Base-by-base conservation (phyloP, 2,329 filamentous ascomycete species). In the Fusarium sp. region DNA sequence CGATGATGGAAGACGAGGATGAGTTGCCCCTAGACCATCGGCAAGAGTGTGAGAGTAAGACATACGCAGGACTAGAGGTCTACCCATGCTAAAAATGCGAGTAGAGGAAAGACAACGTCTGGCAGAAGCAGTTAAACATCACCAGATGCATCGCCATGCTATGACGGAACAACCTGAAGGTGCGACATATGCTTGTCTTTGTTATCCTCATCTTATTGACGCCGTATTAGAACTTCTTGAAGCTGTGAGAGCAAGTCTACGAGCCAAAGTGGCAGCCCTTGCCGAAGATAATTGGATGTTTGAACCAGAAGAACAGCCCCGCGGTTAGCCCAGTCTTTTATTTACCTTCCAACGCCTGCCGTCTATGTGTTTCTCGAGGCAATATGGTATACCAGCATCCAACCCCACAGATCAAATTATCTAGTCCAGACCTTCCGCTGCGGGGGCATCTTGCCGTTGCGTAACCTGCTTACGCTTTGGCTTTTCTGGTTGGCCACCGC, bases 211-310 rank as follows among this genome's bases (percentile, higher is more conserved):
- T 35, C 15, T 30, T 30, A 73, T 70, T 77, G 59, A 75, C 53
- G 61, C 28, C 28, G 28, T 75, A 54, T 28, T 66, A 91, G 93
- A 95, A 81, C 86, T 95, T 7, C 85, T 94, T 31, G 90, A 92
- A 71, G 87, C 90, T 28, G 88, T 95, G 53, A 89, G 90, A 71
- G 88, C 90, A 38, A 95, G 91, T 79, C 84, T 97, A 61, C 86
- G 90, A 74, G 89, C 89, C 65, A 94, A 94, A 79, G 92, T 95
- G 5, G 88, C 89, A 22, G 90, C 91, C 20, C 83, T 97, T 55
- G 88, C 93, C 28, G 93, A 96, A 56, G 95, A 97, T 78, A 93
- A 91, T 77, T 97, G 95, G 95, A 97, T 97, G 91, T 97, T 93
- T 82, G 93, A 95, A 80, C 85, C 89, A 5, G 92, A 94, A 75